Conservation (phyloP, 2,329 filamentous ascomycete species). For the Colletotrichum cordylinicola region DNA sequence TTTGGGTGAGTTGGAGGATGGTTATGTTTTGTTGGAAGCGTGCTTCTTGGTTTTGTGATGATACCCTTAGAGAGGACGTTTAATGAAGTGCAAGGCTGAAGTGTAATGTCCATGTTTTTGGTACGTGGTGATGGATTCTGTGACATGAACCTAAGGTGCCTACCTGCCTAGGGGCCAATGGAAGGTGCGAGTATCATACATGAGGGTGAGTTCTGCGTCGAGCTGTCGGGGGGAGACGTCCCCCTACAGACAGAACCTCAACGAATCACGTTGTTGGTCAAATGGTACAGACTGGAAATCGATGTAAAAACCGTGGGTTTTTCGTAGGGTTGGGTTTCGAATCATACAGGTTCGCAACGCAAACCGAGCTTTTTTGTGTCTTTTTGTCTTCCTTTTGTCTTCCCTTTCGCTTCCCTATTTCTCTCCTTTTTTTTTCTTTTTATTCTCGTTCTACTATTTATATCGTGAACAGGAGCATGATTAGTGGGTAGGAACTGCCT, state of each 20-base stretch:
- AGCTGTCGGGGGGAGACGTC: neutral
- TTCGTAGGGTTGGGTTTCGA: neutral
- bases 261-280: neutral
- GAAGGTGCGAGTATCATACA: neutral
- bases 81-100: neutral
- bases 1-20: conserved; percentile 11
- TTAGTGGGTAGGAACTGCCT: no score
- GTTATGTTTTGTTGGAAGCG: neutral
- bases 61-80: neutral
- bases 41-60: neutral
- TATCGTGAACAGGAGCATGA: no score
- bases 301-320: neutral
- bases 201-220: neutral
- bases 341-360: no score
- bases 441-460: no score
- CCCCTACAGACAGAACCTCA: neutral
- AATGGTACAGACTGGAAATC: neutral
- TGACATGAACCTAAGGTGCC: neutral
- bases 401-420: no score
- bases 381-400: no score
- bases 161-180: rapidly evolving
- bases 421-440: no score
- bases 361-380: no score
- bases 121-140: neutral
- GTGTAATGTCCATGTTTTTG: rapidly evolving